Evolutionary conservation across 2,329 filamentous ascomycete genomes (phyloP).

Genomic region (Cercospora sp.): DNA sequence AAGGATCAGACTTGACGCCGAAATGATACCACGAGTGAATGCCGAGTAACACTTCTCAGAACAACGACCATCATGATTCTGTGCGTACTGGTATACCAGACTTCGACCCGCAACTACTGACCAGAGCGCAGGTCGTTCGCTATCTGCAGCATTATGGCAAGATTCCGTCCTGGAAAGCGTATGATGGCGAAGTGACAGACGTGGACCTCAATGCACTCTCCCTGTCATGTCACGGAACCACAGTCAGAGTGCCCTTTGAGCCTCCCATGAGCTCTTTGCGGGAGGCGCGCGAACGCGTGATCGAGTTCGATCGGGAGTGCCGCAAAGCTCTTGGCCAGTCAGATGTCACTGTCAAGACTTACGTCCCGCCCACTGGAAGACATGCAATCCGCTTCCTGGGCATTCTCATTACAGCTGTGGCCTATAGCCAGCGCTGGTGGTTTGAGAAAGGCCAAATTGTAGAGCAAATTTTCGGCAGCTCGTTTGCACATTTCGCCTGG

Average conservation of each 20-base stretch:
- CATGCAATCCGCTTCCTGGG: constrained; percentile 57
- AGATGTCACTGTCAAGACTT: constrained; percentile 56
- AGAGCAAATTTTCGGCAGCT: constrained; percentile 49
- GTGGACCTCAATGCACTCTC: constrained; percentile 64
- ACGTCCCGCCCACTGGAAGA: constrained; percentile 51
- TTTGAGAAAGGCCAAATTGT: constrained; percentile 54
- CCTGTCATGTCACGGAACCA: constrained; percentile 55
- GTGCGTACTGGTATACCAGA: constrained; percentile 35
- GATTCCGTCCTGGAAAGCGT: constrained; percentile 57
- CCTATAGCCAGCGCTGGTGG: constrained; percentile 52
- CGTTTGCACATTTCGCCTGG: constrained; percentile 59
- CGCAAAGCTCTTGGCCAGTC: constrained; percentile 62
- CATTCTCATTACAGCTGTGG: constrained; percentile 57
- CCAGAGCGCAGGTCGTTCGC: constrained; percentile 54
- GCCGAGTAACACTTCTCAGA: constrained; percentile 48
- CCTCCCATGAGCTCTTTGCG: constrained; percentile 69
- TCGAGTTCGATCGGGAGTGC: constrained; percentile 68
- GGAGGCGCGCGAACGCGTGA: constrained; percentile 68
- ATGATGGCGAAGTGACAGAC: constrained; percentile 63
- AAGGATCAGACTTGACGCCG: neutral
- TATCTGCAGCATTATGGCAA: constrained; percentile 74
- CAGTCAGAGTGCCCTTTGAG: constrained; percentile 60
- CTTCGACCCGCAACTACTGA: constrained; percentile 1
- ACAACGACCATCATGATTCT: constrained; percentile 73
- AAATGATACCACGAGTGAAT: neutral